Evolutionary conservation across 768 basidiomycete genomes (phyloP).

Genomic region (Suillus brevipes): DNA sequence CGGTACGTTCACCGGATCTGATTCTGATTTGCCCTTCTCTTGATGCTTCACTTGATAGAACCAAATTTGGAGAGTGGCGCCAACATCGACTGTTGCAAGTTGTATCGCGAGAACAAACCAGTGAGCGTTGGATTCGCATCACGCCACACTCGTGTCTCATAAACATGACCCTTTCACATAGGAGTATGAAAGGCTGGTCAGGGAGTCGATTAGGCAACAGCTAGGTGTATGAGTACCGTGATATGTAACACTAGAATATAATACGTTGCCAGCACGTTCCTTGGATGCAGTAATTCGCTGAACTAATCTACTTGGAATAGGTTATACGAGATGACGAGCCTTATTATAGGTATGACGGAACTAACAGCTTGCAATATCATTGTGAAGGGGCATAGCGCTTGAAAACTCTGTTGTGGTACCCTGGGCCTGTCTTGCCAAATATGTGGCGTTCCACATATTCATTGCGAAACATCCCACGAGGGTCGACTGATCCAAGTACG

Average conservation of each 20-base stretch:
- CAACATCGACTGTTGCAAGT: constrained; percentile 95
- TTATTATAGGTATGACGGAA: constrained; percentile 3
- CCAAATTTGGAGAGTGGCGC: constrained; percentile 98
- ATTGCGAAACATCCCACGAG: constrained; percentile 77
- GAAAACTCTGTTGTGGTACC: constrained; percentile 47
- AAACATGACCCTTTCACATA: constrained; percentile 18
- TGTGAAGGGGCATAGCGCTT: constrained; percentile 31
- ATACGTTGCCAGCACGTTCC: constrained; percentile 7
- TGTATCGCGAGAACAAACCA: constrained; percentile 85
- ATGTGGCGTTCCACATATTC: constrained; percentile 89
- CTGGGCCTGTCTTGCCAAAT: constrained; percentile 53
- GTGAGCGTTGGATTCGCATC: constrained; percentile 31
- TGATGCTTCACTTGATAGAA: constrained; percentile 45
- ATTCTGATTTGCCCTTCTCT: constrained; percentile 1
- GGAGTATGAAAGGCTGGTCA: constrained; percentile 89
- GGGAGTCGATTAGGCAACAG: constrained; percentile 81
- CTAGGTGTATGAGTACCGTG: constrained; percentile 59
- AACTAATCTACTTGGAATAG: constrained; percentile 12
- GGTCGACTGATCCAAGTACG: constrained; percentile 72
- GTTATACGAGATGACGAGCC: constrained; percentile 10
- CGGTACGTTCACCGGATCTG: constrained; percentile 46
- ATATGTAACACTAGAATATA: constrained; percentile 10
- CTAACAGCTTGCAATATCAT: constrained; percentile 7
- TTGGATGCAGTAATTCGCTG: constrained; percentile 8
- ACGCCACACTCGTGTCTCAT: background rate